These are phyloP conservation scores for Macrotyloma uniflorum DNA, from an alignment of 306 rosid species.

Conservation along the genomic window DNA sequence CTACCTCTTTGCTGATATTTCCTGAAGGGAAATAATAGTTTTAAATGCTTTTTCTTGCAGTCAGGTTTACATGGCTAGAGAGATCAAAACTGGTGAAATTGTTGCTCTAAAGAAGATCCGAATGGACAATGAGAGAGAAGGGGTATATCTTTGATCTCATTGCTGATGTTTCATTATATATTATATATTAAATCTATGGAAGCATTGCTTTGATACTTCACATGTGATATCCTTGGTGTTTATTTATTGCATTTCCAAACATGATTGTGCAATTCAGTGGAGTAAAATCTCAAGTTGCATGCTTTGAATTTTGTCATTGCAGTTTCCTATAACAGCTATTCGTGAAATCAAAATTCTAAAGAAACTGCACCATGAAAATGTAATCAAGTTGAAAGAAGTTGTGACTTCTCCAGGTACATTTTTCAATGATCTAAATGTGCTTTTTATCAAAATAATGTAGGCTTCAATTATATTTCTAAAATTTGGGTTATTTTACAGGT, in stretches of 20 bases:
- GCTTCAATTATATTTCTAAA: background rate
- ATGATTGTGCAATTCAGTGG: background rate
- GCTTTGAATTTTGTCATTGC: slow-evolving; percentile 31
- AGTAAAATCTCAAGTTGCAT: slow-evolving; percentile 2
- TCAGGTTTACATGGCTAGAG: slow-evolving; percentile 79
- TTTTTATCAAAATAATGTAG: background rate
- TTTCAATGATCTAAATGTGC: slow-evolving; percentile 11
- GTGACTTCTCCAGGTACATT: slow-evolving; percentile 67
- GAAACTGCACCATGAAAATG: slow-evolving; percentile 74
- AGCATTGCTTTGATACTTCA: background rate
- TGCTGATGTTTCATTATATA: background rate
- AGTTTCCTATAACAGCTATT: slow-evolving; percentile 80
- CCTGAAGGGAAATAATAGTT: slow-evolving; percentile 13
- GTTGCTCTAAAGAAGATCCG: slow-evolving; percentile 80
- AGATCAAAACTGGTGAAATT: slow-evolving; percentile 65
- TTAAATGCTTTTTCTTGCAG: slow-evolving; percentile 44
- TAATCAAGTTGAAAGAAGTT: slow-evolving; percentile 71
- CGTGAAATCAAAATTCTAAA: slow-evolving; percentile 74
- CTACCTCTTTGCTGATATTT: slow-evolving; percentile 6
- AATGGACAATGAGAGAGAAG: slow-evolving; percentile 77
- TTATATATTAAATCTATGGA: slow-evolving; percentile 1
- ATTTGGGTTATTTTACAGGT: slow-evolving; percentile 42
- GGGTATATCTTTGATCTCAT: slow-evolving; percentile 49
- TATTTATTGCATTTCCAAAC: background rate
- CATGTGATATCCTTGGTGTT: background rate